These are phyloP conservation scores for Vanderwaltozyma yarrowii DNA, from an alignment of 805 yeast genomes.

Conservation along the genomic window DNA sequence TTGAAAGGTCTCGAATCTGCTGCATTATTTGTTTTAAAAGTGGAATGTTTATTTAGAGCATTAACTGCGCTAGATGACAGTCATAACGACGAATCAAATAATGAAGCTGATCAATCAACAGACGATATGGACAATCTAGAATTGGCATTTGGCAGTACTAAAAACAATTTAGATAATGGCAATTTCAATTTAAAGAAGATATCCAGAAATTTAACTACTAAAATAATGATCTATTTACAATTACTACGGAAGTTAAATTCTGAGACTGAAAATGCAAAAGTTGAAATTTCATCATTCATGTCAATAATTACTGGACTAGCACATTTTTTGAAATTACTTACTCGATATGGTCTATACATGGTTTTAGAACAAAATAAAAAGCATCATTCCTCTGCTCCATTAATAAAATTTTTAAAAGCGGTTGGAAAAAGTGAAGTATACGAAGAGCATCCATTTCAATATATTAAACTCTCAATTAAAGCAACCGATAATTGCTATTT, in stretches of 20 bases:
- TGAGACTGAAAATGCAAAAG: slow-evolving; percentile 23
- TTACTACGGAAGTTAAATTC: slow-evolving; percentile 53
- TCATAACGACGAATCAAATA: neutral
- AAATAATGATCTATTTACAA: slow-evolving; percentile 81
- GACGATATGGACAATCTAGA: too few species aligned
- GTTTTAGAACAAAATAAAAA: slow-evolving; percentile 60
- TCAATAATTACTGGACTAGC: slow-evolving; percentile 85
- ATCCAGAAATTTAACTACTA: slow-evolving; percentile 82
- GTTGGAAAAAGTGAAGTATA: slow-evolving; percentile 38
- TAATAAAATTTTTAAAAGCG: slow-evolving; percentile 51
- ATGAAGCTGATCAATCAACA: neutral
- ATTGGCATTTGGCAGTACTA: too few species aligned
- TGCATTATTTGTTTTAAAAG: slow-evolving; percentile 58
- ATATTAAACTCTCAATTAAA: slow-evolving; percentile 40
- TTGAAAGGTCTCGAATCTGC: slow-evolving; percentile 58
- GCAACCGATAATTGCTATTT: slow-evolving; percentile 67
- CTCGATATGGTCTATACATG: slow-evolving; percentile 67
- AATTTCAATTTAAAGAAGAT: slow-evolving; percentile 22
- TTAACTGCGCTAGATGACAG: slow-evolving; percentile 40
- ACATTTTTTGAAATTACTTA: slow-evolving; percentile 77
- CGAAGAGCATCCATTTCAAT: slow-evolving; percentile 28
- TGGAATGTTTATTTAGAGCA: slow-evolving; percentile 69
- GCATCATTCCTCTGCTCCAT: slow-evolving; percentile 47
- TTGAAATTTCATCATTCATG: slow-evolving; percentile 48
- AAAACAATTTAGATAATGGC: neutral